Percentiles rank a stretch among this genome's conserved stretches.
phyloP scores from a whole-genome alignment of 345 rosid genomes.

The Acer saccharum region DNA sequence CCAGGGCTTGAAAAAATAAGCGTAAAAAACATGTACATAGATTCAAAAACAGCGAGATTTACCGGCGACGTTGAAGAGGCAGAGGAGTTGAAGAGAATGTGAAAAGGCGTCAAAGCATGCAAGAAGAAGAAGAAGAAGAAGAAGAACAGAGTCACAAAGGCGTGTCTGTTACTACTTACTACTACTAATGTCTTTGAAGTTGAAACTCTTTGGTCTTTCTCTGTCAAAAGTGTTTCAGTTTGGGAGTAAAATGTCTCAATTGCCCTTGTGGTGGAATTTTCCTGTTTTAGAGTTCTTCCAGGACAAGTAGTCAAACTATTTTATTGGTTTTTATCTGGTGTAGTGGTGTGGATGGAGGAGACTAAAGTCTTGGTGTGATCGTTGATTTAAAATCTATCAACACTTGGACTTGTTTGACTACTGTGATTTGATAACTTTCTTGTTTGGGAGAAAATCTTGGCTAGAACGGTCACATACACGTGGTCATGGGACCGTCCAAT shows the following conservation, averaged over 20 bases:
- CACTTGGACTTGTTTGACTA: too few species aligned
- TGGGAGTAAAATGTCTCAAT: not conserved
- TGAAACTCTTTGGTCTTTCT: not conserved
- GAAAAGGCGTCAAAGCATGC: constrained; percentile 11
- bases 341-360: too few species aligned
- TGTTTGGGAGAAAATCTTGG: too few species aligned
- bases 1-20: not conserved
- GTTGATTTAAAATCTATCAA: too few species aligned
- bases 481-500: too few species aligned
- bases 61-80: not conserved
- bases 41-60: not conserved
- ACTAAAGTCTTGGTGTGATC: too few species aligned
- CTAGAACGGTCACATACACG: too few species aligned
- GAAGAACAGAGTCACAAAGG: not conserved
- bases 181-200: not conserved
- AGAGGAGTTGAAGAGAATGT: not conserved
- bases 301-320: too few species aligned
- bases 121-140: not conserved
- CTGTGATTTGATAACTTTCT: too few species aligned
- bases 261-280: not conserved
- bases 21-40: not conserved
- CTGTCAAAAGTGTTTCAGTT: not conserved
- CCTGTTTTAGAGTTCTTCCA: not conserved
- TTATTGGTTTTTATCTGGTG: too few species aligned
- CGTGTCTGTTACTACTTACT: not conserved